A percentile compares a stretch with the other conserved stretches of the same genome.
Evolutionary conservation across 2,329 filamentous ascomycete species (phyloP).

Genomic region (Fusarium sp.): DNA sequence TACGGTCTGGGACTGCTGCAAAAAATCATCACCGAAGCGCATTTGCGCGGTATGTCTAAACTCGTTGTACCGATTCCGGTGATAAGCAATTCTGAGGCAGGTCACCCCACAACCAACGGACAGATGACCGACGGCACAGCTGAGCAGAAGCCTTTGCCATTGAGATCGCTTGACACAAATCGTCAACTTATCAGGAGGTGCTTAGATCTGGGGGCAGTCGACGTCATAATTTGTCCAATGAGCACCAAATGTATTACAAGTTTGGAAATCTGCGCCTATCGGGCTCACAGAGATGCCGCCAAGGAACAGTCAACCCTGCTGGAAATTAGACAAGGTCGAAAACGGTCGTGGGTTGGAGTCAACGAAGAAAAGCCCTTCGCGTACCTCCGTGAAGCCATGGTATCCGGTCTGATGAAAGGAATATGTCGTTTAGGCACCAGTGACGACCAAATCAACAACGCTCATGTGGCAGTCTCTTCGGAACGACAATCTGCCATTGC

Average conservation of each 20-base stretch:
- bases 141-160: slow-evolving; percentile 46
- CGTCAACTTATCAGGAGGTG: slow-evolving; percentile 70
- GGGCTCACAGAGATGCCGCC: slow-evolving; percentile 78
- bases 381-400: slow-evolving; percentile 92
- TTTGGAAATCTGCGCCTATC: slow-evolving; percentile 84
- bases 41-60: slow-evolving; percentile 64
- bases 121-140: slow-evolving; percentile 51
- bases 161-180: slow-evolving; percentile 43
- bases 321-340: slow-evolving; percentile 77
- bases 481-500: slow-evolving; percentile 74
- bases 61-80: slow-evolving; percentile 66
- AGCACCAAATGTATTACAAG: slow-evolving; percentile 77
- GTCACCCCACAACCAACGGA: slow-evolving; percentile 40
- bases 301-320: slow-evolving; percentile 77
- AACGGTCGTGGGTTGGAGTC: slow-evolving; percentile 91
- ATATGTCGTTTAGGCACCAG: slow-evolving; percentile 78
- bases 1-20: slow-evolving; percentile 66
- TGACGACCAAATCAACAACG: slow-evolving; percentile 69
- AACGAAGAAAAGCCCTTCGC: slow-evolving; percentile 87
- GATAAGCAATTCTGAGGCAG: slow-evolving; percentile 53
- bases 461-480: slow-evolving; percentile 73
- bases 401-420: slow-evolving; percentile 86
- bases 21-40: slow-evolving; percentile 66
- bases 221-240: slow-evolving; percentile 85
- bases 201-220: slow-evolving; percentile 84